phyloP scores from a whole-genome alignment of 495 filamentous ascomycete genomes.

The Aspergillus steynii region DNA sequence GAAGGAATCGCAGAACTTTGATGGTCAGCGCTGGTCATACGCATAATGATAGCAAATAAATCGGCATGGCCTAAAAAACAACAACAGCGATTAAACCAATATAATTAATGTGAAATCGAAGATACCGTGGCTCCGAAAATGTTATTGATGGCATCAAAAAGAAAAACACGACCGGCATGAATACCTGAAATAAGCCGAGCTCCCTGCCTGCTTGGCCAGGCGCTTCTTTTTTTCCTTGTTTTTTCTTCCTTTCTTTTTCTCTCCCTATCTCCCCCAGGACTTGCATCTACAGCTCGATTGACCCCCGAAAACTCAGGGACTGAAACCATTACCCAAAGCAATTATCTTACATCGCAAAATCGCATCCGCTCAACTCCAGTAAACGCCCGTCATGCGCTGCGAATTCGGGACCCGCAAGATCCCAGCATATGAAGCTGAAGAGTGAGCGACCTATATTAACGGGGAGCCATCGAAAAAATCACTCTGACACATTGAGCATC shows the following conservation, averaged over 20 bases:
- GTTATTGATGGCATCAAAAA: neutral
- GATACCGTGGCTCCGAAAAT: neutral
- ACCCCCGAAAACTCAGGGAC: neutral
- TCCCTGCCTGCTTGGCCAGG: neutral
- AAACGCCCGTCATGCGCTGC: conserved; percentile 15
- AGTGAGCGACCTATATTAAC: neutral
- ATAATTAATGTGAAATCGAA: neutral
- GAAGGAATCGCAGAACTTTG: neutral
- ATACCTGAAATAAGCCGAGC: neutral
- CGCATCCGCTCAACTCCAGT: conserved; percentile 5
- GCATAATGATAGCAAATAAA: neutral
- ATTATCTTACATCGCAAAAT: conserved; percentile 14
- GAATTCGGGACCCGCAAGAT: neutral
- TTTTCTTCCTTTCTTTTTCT: neutral
- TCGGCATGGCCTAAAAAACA: neutral
- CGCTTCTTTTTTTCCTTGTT: neutral
- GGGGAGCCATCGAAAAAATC: neutral
- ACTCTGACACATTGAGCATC: neutral
- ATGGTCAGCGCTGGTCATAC: neutral
- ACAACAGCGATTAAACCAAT: neutral
- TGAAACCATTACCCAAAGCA: conserved; percentile 4
- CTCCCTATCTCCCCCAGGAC: neutral
- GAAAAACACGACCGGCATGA: neutral
- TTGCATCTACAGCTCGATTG: neutral
- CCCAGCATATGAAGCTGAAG: neutral